Percentiles rank a stretch among this genome's conserved stretches.
phyloP scores from a whole-genome alignment of 176 grass and related monocot genomes.

The Oryza meridionalis region DNA sequence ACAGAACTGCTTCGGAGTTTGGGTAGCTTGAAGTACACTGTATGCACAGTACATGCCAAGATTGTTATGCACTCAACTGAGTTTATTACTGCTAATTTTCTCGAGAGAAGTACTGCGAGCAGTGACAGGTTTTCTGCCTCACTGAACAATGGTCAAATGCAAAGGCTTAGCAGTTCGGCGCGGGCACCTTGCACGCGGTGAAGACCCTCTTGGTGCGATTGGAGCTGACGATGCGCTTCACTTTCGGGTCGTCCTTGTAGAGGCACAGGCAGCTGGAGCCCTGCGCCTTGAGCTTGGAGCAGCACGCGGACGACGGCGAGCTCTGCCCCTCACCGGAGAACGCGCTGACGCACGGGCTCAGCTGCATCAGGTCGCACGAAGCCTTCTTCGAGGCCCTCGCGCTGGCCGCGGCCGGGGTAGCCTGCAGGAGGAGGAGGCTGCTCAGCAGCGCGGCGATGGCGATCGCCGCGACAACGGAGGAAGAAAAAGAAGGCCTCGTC shows the following conservation, averaged over 20 bases:
- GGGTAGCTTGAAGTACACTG: conserved; percentile 13
- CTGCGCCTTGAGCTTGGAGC: conserved; percentile 64
- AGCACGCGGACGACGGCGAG: conserved; percentile 53
- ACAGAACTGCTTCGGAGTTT: neutral
- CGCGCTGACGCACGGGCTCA: conserved; percentile 65
- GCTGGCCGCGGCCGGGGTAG: neutral
- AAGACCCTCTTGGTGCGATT: conserved; percentile 65
- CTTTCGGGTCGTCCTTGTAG: conserved; percentile 67
- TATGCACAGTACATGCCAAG: neutral
- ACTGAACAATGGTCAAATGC: neutral
- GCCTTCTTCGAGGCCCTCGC: conserved; percentile 22
- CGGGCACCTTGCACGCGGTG: conserved; percentile 53
- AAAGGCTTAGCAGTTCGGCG: conserved; percentile 17
- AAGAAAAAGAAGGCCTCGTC: conserved; percentile 16
- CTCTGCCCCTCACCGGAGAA: conserved; percentile 41
- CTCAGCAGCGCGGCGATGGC: neutral
- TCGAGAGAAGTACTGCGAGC: neutral
- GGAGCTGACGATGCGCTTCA: conserved; percentile 67
- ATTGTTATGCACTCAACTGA: conserved; percentile 4
- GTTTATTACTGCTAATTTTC: neutral
- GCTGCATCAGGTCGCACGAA: conserved; percentile 56
- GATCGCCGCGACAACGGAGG: neutral
- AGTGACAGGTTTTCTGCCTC: neutral
- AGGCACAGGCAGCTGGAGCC: conserved; percentile 66
- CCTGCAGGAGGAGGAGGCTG: conserved; percentile 25